phyloP scores from a whole-genome alignment of 2,329 filamentous ascomycete species.

The Cladosporium phlei region DNA sequence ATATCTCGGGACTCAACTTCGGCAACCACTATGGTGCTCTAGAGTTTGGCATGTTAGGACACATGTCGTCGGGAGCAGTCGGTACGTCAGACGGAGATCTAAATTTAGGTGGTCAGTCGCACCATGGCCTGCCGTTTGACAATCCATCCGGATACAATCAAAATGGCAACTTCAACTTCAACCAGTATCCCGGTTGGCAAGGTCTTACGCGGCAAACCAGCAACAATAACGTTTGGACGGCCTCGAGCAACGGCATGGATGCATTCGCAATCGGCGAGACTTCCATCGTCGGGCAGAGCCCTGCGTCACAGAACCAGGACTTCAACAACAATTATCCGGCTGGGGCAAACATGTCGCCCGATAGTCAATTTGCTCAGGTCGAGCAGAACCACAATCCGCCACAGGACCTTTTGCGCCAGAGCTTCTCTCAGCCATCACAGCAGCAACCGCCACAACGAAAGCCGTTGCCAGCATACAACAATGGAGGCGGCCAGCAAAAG shows the following conservation, averaged over 20 bases:
- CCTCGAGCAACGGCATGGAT: conserved; percentile 39
- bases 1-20: conserved; percentile 89
- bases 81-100: conserved; percentile 33
- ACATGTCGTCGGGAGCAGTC: conserved; percentile 84
- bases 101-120: conserved; percentile 25
- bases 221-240: conserved; percentile 38
- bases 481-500: conserved; percentile 28
- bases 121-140: conserved; percentile 28
- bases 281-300: conserved; percentile 55
- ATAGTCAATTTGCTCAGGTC: conserved; percentile 27
- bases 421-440: conserved; percentile 28
- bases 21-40: conserved; percentile 93
- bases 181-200: conserved; percentile 28
- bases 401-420: conserved; percentile 26
- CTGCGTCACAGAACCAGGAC: conserved; percentile 50
- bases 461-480: conserved; percentile 25
- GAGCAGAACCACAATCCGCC: conserved; percentile 26
- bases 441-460: conserved; percentile 27
- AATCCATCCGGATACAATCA: conserved; percentile 21
- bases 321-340: conserved; percentile 37
- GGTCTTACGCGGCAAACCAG: conserved; percentile 40
- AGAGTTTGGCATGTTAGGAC: conserved; percentile 92
- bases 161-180: conserved; percentile 23
- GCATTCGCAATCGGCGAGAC: conserved; percentile 59
- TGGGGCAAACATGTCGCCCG: conserved; percentile 24